phyloP scores from a whole-genome alignment of 495 filamentous ascomycete genomes.

The Thozetella sp. region DNA sequence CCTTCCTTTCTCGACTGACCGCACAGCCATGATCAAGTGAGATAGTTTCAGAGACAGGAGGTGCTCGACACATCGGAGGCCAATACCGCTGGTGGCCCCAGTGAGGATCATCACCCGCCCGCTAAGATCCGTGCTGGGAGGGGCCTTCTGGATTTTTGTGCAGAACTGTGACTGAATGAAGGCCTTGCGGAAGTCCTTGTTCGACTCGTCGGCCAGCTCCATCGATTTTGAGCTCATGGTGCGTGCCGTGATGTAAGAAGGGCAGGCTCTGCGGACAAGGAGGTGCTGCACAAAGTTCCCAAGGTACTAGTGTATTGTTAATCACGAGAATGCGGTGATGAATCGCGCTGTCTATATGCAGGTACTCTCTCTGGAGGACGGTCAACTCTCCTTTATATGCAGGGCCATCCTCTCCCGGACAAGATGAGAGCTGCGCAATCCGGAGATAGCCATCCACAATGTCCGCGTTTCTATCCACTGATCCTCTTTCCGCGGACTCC shows the following conservation, averaged over 20 bases:
- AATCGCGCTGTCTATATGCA: not conserved
- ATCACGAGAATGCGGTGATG: too few species aligned
- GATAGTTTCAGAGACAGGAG: slow-evolving; percentile 45
- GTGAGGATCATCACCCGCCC: slow-evolving; percentile 53
- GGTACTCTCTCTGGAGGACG: not conserved
- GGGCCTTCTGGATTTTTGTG: slow-evolving; percentile 2
- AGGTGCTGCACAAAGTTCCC: not conserved
- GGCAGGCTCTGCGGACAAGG: too few species aligned
- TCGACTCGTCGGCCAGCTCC: not conserved
- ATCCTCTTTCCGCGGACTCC: not conserved
- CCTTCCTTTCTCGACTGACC: slow-evolving; percentile 47
- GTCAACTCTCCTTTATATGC: not conserved
- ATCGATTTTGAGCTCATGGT: not conserved
- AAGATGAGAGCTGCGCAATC: too few species aligned
- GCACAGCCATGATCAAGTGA: slow-evolving; percentile 56
- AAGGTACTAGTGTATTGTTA: not conserved
- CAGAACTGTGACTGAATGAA: slow-evolving; percentile 6
- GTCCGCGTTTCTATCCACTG: not conserved
- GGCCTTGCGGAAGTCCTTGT: not conserved
- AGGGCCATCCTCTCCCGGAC: not conserved
- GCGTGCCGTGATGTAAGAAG: not conserved
- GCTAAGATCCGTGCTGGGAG: slow-evolving; percentile 16
- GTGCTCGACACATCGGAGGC: slow-evolving; percentile 48
- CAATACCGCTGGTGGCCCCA: slow-evolving; percentile 55
- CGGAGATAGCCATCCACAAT: not conserved